A percentile compares a stretch with the other conserved stretches of the same genome.
Evolutionary conservation across 2,329 filamentous ascomycete genomes (phyloP).

Genomic region (Fusarium pseudograminearum): DNA sequence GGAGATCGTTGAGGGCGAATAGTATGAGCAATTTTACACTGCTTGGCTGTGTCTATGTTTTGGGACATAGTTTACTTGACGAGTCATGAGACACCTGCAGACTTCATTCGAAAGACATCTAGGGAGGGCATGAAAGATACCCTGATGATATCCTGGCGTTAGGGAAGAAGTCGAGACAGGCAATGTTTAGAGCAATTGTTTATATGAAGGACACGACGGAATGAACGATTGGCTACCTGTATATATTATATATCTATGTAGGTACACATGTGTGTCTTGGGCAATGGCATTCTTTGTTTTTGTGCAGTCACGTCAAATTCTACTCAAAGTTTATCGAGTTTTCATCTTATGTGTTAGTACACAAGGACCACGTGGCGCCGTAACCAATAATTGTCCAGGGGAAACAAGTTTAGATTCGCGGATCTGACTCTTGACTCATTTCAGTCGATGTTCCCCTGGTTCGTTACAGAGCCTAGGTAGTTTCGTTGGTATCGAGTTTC

Average conservation of each 20-base stretch:
- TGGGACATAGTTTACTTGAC: neutral
- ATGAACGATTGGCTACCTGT: constrained; percentile 17
- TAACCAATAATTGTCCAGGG: neutral
- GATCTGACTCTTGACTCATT: neutral
- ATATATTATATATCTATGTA: neutral
- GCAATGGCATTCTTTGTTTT: neutral
- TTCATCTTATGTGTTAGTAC: neutral
- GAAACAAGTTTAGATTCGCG: neutral
- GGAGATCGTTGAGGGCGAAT: constrained; percentile 62
- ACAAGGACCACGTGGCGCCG: neutral
- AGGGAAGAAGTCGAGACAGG: constrained; percentile 21
- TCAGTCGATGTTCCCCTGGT: neutral
- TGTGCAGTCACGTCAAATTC: neutral
- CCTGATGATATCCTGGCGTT: constrained; percentile 43
- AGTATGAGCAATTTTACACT: constrained; percentile 17
- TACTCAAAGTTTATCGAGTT: neutral
- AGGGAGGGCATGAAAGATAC: constrained; percentile 28
- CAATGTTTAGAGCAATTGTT: constrained; percentile 27
- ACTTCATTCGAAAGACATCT: constrained; percentile 21
- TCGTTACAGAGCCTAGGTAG: neutral
- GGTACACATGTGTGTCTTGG: neutral
- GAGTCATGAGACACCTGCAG: constrained; percentile 5
- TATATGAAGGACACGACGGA: constrained; percentile 36
- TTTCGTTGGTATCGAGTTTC: neutral
- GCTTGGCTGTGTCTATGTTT: constrained; percentile 18